Conservation (phyloP, 2,329 filamentous ascomycete species). For the Ophiognomonia clavigignenti-juglandacearum region DNA sequence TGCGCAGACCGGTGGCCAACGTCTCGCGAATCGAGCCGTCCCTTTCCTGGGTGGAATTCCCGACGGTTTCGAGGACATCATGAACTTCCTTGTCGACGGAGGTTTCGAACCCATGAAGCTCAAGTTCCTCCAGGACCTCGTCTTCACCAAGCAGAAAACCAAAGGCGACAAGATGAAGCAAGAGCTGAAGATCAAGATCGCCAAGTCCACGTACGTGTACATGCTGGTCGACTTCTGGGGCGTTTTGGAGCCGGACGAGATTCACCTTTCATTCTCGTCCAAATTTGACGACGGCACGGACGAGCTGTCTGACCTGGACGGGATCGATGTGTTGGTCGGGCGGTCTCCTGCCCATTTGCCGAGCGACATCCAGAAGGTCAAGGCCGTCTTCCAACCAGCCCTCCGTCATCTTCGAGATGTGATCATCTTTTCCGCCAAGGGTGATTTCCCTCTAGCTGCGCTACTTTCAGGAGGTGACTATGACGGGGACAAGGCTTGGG, state of each 20-base stretch:
- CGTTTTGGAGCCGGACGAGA: constrained; percentile 57
- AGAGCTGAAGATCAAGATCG: constrained; percentile 57
- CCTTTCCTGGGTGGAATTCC: constrained; percentile 49
- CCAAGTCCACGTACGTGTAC: constrained; percentile 55
- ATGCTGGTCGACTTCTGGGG: constrained; percentile 66
- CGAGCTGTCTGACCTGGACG: constrained; percentile 49
- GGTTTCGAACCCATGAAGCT: constrained; percentile 53
- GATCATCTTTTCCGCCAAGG: constrained; percentile 67
- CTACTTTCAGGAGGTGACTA: constrained; percentile 77
- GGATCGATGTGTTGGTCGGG: constrained; percentile 60
- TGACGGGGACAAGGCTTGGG: constrained; percentile 72
- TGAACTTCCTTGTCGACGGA: constrained; percentile 49
- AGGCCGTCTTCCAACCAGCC: constrained; percentile 50
- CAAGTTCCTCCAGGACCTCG: constrained; percentile 42
- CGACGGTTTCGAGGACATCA: constrained; percentile 39
- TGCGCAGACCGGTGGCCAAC: constrained; percentile 27
- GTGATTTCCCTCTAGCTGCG: constrained; percentile 58
- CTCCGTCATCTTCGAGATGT: constrained; percentile 71
- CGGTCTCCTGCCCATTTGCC: constrained; percentile 66
- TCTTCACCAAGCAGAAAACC: constrained; percentile 40
- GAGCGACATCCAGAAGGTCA: constrained; percentile 69
- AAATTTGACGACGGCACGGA: constrained; percentile 54
- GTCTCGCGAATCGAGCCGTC: constrained; percentile 33
- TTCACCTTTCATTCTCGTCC: constrained; percentile 63
- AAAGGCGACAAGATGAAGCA: constrained; percentile 50